Conservation (phyloP, 768 basidiomycete genomes). For the Pulveroboletus sp. region DNA sequence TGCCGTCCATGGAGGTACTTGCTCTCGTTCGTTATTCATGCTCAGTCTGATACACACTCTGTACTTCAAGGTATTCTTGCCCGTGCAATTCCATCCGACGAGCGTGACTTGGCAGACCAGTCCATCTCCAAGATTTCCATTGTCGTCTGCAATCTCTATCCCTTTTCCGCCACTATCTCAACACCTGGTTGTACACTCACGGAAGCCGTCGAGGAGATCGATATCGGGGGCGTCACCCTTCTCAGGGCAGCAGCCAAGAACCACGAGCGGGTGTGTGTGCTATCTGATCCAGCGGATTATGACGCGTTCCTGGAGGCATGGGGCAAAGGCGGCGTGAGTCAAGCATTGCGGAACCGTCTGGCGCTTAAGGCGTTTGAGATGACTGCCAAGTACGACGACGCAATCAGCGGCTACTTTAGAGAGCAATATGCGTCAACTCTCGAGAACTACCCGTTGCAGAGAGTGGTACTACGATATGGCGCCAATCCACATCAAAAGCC, state of each 20-base stretch:
- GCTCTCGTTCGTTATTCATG: neutral
- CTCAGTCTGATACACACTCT: constrained; percentile 3
- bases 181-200: constrained; percentile 85
- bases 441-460: constrained; percentile 75
- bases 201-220: constrained; percentile 94
- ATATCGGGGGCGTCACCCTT: constrained; percentile 97
- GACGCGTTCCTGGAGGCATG: constrained; percentile 72
- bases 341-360: constrained; percentile 66
- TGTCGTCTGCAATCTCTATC: constrained; percentile 99
- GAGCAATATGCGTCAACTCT: constrained; percentile 88
- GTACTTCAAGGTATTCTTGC: constrained; percentile 77
- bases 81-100: constrained; percentile 85
- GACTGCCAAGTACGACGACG: constrained; percentile 92
- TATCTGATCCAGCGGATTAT: constrained; percentile 90
- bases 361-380: constrained; percentile 97
- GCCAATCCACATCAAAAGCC: constrained; percentile 99
- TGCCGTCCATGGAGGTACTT: constrained; percentile 89
- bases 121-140: constrained; percentile 89
- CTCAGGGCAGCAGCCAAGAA: constrained; percentile 98
- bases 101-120: constrained; percentile 77
- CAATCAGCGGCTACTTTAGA: constrained; percentile 94
- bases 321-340: constrained; percentile 70
- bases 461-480: constrained; percentile 86
- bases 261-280: constrained; percentile 84
- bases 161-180: constrained; percentile 88